A percentile compares a stretch with the other conserved stretches of the same genome.
These are phyloP conservation scores for Santalum album DNA, from an alignment of 164 flowering plant genomes.

Conservation along the genomic window DNA sequence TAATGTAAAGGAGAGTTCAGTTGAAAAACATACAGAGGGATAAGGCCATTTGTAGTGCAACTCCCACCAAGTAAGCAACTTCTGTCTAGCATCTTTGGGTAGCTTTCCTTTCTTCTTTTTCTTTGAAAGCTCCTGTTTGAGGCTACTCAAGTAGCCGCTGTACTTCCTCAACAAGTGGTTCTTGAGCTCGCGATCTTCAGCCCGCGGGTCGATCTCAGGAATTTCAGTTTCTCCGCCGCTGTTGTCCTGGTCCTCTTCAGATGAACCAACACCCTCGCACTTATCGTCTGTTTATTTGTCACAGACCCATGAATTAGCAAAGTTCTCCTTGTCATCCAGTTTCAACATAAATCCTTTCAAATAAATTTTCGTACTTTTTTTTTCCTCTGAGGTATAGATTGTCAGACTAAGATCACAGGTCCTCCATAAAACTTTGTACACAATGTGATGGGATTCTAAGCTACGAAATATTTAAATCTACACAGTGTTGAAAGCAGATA, in stretches of 20 bases:
- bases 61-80: constrained; percentile 93
- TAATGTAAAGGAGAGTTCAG: not conserved
- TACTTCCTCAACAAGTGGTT: constrained; percentile 77
- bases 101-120: constrained; percentile 93
- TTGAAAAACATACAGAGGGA: constrained; percentile 61
- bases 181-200: constrained; percentile 89
- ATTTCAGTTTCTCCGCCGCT: constrained; percentile 69
- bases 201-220: constrained; percentile 75
- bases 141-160: constrained; percentile 87
- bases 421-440: too few relatives aligned
- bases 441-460: too few relatives aligned
- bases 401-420: too few relatives aligned
- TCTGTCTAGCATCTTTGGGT: constrained; percentile 94
- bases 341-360: too few relatives aligned
- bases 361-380: too few relatives aligned
- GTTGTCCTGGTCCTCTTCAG: constrained; percentile 77
- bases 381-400: too few relatives aligned
- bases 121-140: constrained; percentile 93
- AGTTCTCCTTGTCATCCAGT: too few relatives aligned
- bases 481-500: too few relatives aligned
- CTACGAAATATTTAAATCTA: too few relatives aligned
- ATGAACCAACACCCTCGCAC: constrained; percentile 66
- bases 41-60: constrained; percentile 97
- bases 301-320: not conserved
- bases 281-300: constrained; percentile 42